phyloP scores from a whole-genome alignment of 148 eudicot species.

The Camellia granthamiana region DNA sequence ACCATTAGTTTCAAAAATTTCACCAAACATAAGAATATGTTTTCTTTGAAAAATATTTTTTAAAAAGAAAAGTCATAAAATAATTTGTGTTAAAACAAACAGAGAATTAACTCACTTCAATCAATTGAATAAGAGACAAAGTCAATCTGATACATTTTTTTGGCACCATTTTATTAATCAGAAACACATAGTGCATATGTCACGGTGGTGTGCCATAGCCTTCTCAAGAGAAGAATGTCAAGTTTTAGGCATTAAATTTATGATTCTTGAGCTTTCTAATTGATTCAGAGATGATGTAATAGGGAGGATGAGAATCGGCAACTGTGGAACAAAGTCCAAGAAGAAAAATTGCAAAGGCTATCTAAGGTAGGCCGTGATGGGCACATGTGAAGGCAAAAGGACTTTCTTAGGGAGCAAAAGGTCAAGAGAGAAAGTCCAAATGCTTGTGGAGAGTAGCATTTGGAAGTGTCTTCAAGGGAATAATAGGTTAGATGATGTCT shows the following conservation, averaged over 20 bases:
- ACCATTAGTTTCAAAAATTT: too few relatives aligned
- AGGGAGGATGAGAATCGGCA: slow-evolving; percentile 4
- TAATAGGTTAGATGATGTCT: slow-evolving; percentile 8
- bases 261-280: not conserved
- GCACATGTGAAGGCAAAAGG: slow-evolving; percentile 11
- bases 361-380: not conserved
- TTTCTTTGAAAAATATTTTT: too few relatives aligned
- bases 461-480: slow-evolving; percentile 18
- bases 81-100: too few relatives aligned
- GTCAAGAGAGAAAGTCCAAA: slow-evolving; percentile 8
- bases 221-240: not conserved
- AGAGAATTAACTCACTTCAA: too few relatives aligned
- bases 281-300: not conserved
- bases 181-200: too few relatives aligned
- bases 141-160: too few relatives aligned
- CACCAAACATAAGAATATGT: too few relatives aligned
- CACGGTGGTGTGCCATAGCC: too few relatives aligned
- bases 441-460: slow-evolving; percentile 1
- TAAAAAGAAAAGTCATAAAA: too few relatives aligned
- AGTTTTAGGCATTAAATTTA: not conserved
- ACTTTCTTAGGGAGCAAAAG: not conserved
- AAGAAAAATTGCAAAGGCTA: slow-evolving; percentile 5
- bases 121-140: too few relatives aligned
- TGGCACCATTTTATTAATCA: too few relatives aligned
- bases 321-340: slow-evolving; percentile 13